phyloP scores from a whole-genome alignment of 2,329 filamentous ascomycete genomes.

The Pseudogymnoascus sp. region DNA sequence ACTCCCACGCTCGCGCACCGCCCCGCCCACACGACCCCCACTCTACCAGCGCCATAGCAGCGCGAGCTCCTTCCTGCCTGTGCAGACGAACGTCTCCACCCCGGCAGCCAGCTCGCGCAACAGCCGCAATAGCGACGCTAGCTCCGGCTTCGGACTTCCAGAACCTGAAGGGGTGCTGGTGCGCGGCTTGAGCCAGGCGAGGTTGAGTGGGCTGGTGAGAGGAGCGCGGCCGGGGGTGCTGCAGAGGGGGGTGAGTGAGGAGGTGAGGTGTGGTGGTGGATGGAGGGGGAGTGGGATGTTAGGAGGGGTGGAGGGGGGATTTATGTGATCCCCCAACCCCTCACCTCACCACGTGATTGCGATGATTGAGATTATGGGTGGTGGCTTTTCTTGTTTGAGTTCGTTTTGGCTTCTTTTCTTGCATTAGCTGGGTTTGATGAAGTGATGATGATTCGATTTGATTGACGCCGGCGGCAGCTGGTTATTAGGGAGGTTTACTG shows the following conservation, averaged over 20 bases:
- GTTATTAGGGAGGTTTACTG: background rate
- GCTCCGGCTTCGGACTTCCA: background rate
- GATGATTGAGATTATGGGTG: background rate
- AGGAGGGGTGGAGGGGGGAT: background rate
- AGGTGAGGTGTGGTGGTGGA: background rate
- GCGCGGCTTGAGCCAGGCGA: constrained; percentile 2
- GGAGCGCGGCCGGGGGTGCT: background rate
- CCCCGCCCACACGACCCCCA: background rate
- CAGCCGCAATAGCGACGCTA: background rate
- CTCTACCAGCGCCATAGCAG: background rate
- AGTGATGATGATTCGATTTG: constrained; percentile 7
- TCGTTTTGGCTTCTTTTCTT: background rate
- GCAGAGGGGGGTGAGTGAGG: background rate
- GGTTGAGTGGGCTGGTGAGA: background rate
- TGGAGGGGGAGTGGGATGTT: constrained; percentile 5
- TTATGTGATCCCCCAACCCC: background rate
- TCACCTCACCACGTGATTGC: background rate
- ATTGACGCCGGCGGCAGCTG: background rate
- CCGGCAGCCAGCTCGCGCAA: background rate
- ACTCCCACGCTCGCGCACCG: background rate
- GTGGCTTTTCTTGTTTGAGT: background rate
- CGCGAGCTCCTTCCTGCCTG: background rate
- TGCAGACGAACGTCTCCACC: background rate
- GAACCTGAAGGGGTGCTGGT: background rate
- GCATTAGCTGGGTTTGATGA: background rate